Conservation (phyloP, 2,329 filamentous ascomycete species). For the Blastomyces percursus region DNA sequence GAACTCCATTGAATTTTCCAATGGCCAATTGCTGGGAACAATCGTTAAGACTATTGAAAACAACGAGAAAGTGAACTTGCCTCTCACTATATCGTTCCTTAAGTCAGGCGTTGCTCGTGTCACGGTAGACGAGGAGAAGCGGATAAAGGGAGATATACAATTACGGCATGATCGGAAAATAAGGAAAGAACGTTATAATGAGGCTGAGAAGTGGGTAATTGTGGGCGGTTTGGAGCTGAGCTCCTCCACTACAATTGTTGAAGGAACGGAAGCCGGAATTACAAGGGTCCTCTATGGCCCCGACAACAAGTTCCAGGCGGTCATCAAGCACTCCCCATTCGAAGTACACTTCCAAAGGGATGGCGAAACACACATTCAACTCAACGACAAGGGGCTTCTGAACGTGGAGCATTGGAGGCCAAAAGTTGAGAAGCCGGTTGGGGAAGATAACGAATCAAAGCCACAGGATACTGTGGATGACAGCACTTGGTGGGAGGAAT, state of each 20-base stretch:
- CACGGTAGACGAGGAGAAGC: constrained; percentile 80
- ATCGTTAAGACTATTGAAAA: constrained; percentile 69
- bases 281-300: constrained; percentile 71
- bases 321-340: constrained; percentile 76
- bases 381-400: constrained; percentile 81
- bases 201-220: constrained; percentile 74
- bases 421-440: constrained; percentile 56
- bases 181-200: constrained; percentile 89
- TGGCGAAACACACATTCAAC: constrained; percentile 66
- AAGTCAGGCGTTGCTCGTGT: constrained; percentile 81
- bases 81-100: constrained; percentile 76
- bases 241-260: constrained; percentile 56
- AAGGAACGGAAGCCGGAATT: constrained; percentile 55
- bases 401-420: constrained; percentile 94
- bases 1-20: constrained; percentile 61
- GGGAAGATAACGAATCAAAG: constrained; percentile 27
- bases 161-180: constrained; percentile 73
- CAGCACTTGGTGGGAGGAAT: constrained; percentile 96
- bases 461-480: constrained; percentile 53
- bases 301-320: constrained; percentile 62
- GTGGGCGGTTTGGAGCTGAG: constrained; percentile 69
- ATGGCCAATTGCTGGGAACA: constrained; percentile 67
- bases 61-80: constrained; percentile 60
- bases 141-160: constrained; percentile 78
- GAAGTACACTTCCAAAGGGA: constrained; percentile 76